These are phyloP conservation scores for Saturnispora serradocipensis DNA, from an alignment of 805 yeast genomes.

Conservation along the genomic window DNA sequence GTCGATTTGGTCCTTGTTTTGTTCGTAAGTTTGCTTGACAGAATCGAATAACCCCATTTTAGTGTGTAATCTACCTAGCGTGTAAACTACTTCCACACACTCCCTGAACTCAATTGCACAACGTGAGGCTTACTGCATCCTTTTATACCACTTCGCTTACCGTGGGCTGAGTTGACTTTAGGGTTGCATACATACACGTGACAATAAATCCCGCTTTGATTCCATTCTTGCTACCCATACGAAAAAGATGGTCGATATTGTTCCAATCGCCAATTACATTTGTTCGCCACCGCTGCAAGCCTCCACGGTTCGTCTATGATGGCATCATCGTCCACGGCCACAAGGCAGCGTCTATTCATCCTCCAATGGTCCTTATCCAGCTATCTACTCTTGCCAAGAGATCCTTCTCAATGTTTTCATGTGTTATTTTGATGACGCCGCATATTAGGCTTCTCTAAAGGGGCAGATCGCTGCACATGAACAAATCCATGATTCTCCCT, in stretches of 20 bases:
- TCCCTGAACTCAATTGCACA: neutral
- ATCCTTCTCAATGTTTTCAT: neutral
- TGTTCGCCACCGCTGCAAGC: neutral
- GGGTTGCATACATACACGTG: neutral
- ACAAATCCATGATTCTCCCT: neutral
- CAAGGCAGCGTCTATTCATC: neutral
- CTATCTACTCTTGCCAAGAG: neutral
- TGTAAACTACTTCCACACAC: neutral
- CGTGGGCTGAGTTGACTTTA: neutral
- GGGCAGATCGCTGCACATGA: neutral
- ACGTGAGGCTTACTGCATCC: neutral
- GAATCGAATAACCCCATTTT: constrained; percentile 37
- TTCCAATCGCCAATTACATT: neutral
- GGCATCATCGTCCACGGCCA: neutral
- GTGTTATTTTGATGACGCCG: neutral
- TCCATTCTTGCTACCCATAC: neutral
- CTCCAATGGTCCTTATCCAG: neutral
- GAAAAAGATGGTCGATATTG: neutral
- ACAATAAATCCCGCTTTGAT: neutral
- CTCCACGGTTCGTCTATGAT: neutral
- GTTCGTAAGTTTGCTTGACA: constrained; percentile 27
- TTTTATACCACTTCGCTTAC: neutral
- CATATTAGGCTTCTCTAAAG: neutral
- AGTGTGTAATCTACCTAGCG: neutral
- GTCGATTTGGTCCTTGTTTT: constrained; percentile 17